These are phyloP conservation scores for Candolleomyces efflorescens DNA, from an alignment of 768 basidiomycete species.

Conservation along the genomic window DNA sequence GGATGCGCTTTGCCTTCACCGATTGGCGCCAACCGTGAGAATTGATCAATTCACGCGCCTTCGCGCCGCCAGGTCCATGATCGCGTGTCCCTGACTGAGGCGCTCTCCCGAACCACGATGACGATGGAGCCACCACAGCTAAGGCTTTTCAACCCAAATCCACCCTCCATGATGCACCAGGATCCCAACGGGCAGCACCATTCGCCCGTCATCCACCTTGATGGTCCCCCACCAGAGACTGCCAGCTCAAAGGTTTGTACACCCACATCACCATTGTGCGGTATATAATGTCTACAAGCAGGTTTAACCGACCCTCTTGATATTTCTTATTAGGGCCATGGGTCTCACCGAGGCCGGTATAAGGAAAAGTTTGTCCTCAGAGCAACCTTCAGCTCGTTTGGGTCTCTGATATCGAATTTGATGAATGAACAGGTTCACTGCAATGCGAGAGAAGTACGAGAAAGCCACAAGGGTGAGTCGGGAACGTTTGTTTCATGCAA, in stretches of 20 bases:
- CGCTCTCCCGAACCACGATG: neutral
- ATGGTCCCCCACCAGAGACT: neutral
- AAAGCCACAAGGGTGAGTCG: slow-evolving; percentile 35
- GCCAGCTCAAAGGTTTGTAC: neutral
- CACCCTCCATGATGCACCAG: neutral
- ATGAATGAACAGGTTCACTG: slow-evolving; percentile 36
- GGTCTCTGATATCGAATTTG: neutral
- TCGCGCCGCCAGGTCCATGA: too few species aligned
- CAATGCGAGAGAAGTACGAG: slow-evolving; percentile 43
- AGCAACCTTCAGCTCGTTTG: neutral
- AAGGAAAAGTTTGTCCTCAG: slow-evolving; percentile 25
- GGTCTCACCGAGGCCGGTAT: slow-evolving; percentile 11
- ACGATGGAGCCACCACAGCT: neutral
- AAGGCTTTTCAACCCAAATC: neutral
- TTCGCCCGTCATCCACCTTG: neutral
- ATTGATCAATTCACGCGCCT: too few species aligned
- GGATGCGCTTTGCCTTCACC: too few species aligned
- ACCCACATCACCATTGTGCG: neutral
- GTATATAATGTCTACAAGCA: neutral
- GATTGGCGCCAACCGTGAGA: too few species aligned
- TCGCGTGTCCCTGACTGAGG: neutral
- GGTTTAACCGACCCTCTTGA: neutral
- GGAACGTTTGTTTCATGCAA: neutral
- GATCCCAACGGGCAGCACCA: neutral
- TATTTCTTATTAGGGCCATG: neutral